Percentiles rank a stretch among this genome's conserved stretches.
Conservation (phyloP, 2,329 filamentous ascomycete genomes). For the Davidsoniella virescens region DNA sequence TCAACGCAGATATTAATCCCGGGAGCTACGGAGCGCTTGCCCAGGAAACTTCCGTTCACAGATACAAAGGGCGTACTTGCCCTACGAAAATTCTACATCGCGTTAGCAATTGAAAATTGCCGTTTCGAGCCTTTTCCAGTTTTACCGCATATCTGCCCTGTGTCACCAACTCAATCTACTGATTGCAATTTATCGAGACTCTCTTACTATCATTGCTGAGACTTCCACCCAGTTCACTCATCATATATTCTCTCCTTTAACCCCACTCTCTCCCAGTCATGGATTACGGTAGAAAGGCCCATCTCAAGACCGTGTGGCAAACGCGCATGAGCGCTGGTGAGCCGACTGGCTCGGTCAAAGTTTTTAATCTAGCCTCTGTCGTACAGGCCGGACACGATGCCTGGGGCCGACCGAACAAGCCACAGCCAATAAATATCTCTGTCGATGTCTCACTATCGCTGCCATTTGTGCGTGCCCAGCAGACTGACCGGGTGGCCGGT, state of each 20-base stretch:
- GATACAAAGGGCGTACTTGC: no score
- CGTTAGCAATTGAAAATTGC: no score
- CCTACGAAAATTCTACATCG: no score
- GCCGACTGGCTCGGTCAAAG: constrained; percentile 36
- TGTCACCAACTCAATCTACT: no score
- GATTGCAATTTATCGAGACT: no score
- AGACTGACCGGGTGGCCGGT: constrained; percentile 42
- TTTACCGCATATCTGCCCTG: no score
- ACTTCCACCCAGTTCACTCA: no score
- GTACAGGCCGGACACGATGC: constrained; percentile 46
- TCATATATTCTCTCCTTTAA: not conserved
- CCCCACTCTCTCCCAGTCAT: not conserved
- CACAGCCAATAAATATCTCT: constrained; percentile 47
- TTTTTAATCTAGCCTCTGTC: constrained; percentile 44
- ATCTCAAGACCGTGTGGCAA: constrained; percentile 18
- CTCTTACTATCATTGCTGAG: not conserved
- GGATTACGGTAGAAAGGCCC: constrained; percentile 4
- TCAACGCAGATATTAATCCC: no score
- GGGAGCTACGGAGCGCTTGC: no score
- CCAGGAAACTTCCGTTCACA: no score
- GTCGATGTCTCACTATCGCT: constrained; percentile 39
- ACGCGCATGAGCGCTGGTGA: constrained; percentile 26
- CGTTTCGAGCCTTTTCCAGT: no score
- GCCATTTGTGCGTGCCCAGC: constrained; percentile 41
- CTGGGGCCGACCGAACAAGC: constrained; percentile 43